Evolutionary conservation across 352 stramenopile species (phyloP).

Genomic region (Phytophthora crassamura): DNA sequence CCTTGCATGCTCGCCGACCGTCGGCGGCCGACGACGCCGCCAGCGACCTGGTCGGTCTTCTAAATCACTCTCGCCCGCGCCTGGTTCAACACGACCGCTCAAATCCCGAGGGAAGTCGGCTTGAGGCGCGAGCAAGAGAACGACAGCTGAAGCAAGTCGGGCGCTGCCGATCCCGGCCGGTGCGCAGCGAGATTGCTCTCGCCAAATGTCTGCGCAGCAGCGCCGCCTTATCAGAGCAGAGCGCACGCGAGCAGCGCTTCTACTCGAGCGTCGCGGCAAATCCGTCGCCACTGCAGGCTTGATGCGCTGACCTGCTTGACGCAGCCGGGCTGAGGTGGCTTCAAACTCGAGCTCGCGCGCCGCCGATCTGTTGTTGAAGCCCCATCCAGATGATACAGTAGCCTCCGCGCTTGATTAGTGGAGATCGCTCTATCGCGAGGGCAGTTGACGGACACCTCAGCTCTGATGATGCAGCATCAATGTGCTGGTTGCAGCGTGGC

Average conservation of each 20-base stretch:
- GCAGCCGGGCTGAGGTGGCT: conserved; percentile 38
- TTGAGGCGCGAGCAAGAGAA: conserved; percentile 34
- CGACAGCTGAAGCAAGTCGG: conserved; percentile 18
- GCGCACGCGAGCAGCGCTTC: conserved; percentile 6
- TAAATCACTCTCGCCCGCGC: conserved; percentile 25
- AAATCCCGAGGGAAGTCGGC: conserved; percentile 39
- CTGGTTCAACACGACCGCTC: conserved; percentile 30
- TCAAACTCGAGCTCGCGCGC: conserved; percentile 17
- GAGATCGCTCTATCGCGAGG: no score
- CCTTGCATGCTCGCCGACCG: conserved; percentile 8
- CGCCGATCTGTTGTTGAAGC: conserved; percentile 25
- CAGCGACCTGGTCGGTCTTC: conserved; percentile 16
- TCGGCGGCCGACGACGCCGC: no score
- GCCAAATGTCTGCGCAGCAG: not conserved
- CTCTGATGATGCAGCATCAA: conserved; percentile 2
- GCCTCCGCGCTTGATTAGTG: no score
- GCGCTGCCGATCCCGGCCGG: conserved; percentile 19
- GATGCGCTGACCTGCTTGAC: conserved; percentile 34
- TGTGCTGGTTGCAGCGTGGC: no score
- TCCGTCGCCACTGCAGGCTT: conserved; percentile 18
- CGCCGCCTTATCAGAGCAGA: no score
- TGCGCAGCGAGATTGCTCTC: conserved; percentile 24
- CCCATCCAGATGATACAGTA: conserved; percentile 27
- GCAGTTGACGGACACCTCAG: no score
- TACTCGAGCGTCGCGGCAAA: conserved; percentile 30